Evolutionary conservation across 2,329 filamentous ascomycete species (phyloP).

Genomic region (Fusarium tuaranense): DNA sequence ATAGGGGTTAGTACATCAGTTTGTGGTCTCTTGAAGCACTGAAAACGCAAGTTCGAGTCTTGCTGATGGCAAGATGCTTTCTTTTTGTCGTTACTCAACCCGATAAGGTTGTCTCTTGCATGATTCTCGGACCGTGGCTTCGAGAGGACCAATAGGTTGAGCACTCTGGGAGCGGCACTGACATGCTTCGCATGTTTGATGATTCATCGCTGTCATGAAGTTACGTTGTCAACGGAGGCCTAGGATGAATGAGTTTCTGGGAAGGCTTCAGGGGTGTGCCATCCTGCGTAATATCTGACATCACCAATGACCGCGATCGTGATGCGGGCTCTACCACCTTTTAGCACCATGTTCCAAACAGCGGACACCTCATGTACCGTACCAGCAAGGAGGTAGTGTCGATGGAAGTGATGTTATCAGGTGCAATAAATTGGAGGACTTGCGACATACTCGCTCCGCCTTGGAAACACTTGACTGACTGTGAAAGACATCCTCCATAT

Average conservation of each 20-base stretch:
- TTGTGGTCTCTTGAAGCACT: background rate
- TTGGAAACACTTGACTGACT: too few species aligned
- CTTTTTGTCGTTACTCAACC: background rate
- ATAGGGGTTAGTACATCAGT: background rate
- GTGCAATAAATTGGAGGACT: too few species aligned
- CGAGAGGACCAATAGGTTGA: background rate
- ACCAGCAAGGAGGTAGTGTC: too few species aligned
- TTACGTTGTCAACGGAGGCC: fast-evolving
- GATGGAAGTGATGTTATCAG: too few species aligned
- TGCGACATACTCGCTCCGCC: too few species aligned
- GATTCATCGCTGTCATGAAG: background rate
- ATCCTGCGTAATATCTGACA: too few species aligned
- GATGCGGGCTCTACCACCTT: too few species aligned
- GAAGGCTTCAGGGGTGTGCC: background rate
- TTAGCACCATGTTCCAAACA: too few species aligned
- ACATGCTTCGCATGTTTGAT: background rate
- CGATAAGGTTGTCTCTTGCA: background rate
- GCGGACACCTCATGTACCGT: too few species aligned
- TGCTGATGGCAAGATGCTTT: background rate
- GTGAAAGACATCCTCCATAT: too few species aligned
- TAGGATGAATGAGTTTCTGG: background rate
- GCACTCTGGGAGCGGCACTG: background rate
- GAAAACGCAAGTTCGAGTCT: background rate
- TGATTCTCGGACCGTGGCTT: background rate
- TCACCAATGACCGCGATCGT: too few species aligned